Conservation (phyloP, 192 early-diverging fungal species). For the Podila clonocystis region DNA sequence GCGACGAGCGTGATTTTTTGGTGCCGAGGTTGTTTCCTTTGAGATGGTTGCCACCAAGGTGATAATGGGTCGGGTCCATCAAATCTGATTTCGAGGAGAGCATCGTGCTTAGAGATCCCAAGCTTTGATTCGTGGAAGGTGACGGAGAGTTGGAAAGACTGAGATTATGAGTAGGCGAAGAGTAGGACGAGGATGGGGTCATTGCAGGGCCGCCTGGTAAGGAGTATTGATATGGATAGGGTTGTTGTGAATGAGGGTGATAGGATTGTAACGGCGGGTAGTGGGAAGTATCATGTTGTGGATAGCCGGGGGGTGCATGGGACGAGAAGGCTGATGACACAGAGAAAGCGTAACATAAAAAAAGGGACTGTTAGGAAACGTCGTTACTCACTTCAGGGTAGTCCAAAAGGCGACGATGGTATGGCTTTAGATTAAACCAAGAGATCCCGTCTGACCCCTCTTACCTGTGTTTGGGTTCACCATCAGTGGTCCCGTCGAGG, state of each 20-base stretch:
- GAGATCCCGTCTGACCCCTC: neutral
- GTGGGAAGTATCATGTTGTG: neutral
- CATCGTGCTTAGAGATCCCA: neutral
- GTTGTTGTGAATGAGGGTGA: neutral
- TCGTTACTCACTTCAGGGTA: neutral
- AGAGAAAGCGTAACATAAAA: neutral
- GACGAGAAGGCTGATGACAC: neutral
- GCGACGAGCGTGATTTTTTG: neutral
- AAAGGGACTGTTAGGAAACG: neutral
- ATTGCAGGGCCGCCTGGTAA: neutral
- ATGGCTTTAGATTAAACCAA: no score
- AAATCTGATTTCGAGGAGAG: neutral
- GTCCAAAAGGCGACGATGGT: neutral
- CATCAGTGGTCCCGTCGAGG: neutral
- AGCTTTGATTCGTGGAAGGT: neutral
- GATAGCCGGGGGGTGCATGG: neutral
- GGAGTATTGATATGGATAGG: neutral
- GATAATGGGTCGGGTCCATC: neutral
- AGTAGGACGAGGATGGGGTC: slow-evolving; percentile 1
- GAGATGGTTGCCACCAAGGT: neutral
- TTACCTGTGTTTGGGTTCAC: neutral
- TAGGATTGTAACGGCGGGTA: neutral
- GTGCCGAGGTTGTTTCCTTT: slow-evolving; percentile 10
- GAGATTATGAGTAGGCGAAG: neutral
- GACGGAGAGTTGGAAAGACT: neutral